phyloP scores from a whole-genome alignment of 1,139 yeast genomes.

The Yarrowia galli region DNA sequence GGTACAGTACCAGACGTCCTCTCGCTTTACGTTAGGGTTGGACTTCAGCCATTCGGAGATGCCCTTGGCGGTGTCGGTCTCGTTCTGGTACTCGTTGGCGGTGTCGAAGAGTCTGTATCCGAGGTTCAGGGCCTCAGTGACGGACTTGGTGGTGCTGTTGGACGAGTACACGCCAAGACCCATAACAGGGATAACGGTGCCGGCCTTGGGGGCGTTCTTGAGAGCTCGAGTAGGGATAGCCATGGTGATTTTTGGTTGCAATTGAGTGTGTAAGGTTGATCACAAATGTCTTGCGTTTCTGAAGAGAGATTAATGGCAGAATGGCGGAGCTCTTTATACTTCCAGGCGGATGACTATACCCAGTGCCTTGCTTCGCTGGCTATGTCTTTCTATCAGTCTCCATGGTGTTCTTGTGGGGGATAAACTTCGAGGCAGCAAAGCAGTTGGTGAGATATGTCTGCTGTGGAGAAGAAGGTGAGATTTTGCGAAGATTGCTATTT shows the following conservation, averaged over 20 bases:
- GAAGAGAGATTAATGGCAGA: constrained; percentile 6
- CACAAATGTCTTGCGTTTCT: not conserved
- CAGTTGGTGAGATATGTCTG: not conserved
- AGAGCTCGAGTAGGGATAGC: constrained; percentile 30
- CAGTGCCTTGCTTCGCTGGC: not conserved
- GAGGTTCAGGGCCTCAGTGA: constrained; percentile 58
- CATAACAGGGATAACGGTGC: constrained; percentile 60
- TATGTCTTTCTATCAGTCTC: constrained; percentile 14
- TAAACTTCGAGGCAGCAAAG: constrained; percentile 21
- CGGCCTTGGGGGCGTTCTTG: constrained; percentile 53
- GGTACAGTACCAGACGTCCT: constrained; percentile 74
- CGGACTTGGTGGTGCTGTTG: constrained; percentile 51
- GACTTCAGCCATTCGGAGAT: constrained; percentile 56
- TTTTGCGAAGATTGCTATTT: not conserved
- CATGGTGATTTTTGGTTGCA: not conserved
- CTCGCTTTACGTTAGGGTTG: constrained; percentile 52
- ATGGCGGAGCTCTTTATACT: constrained; percentile 2
- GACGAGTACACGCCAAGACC: constrained; percentile 68
- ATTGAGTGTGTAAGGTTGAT: constrained; percentile 1
- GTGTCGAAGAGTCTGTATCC: constrained; percentile 79
- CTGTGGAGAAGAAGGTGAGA: not conserved
- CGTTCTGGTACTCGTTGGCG: constrained; percentile 66
- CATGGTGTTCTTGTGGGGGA: not conserved
- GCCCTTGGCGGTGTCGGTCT: constrained; percentile 60
- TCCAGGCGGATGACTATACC: not conserved